Conservation (phyloP, 495 filamentous ascomycete genomes). For the Tetracladium setigerum region DNA sequence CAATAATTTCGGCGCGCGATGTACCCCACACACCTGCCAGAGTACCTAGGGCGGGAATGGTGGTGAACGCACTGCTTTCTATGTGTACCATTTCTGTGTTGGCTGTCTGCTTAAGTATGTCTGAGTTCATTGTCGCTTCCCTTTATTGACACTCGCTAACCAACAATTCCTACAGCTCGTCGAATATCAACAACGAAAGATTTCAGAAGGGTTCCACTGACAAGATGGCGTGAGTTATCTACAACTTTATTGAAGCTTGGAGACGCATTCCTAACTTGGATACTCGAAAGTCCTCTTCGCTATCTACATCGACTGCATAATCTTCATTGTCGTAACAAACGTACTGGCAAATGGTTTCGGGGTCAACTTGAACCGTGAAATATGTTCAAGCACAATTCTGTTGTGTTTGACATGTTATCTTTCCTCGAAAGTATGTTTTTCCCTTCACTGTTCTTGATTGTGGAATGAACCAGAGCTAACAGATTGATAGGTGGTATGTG, state of each 20-base stretch:
- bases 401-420: conserved; percentile 38
- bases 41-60: neutral
- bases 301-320: conserved; percentile 41
- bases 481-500: conserved; percentile 4
- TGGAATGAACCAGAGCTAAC: neutral
- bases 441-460: neutral
- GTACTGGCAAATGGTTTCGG: conserved; percentile 40
- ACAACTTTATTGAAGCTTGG: neutral
- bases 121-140: neutral
- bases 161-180: neutral
- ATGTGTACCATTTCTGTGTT: conserved; percentile 1
- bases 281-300: conserved; percentile 34
- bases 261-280: neutral
- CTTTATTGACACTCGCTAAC: neutral
- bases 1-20: no score
- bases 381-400: conserved; percentile 41
- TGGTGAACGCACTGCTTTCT: neutral
- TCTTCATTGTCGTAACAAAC: conserved; percentile 43
- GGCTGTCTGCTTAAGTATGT: neutral
- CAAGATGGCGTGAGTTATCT: conserved; percentile 7
- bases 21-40: neutral
- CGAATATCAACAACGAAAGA: neutral
- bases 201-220: conserved; percentile 1
- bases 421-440: conserved; percentile 35
- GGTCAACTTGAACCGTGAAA: conserved; percentile 28